A percentile compares a stretch with the other conserved stretches of the same genome.
Evolutionary conservation across 768 basidiomycete genomes (phyloP).

Genomic region (Epithele typhae): DNA sequence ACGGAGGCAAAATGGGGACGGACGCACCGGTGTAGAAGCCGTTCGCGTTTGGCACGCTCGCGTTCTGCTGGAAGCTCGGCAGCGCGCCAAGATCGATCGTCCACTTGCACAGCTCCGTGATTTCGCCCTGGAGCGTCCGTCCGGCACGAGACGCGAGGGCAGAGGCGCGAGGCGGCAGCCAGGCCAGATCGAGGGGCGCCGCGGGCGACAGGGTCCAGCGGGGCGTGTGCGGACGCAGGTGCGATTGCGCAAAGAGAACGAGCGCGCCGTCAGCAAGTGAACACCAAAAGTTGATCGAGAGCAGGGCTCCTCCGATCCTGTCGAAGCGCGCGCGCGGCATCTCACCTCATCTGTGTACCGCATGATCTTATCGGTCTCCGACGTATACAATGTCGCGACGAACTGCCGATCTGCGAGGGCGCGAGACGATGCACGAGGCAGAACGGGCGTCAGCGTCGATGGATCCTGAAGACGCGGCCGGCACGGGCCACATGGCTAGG

Average conservation of each 20-base stretch:
- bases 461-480: no score
- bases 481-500: neutral
- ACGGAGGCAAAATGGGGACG: neutral
- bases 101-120: constrained; percentile 77
- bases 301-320: constrained; percentile 16
- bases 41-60: constrained; percentile 44
- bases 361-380: constrained; percentile 70
- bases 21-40: constrained; percentile 78
- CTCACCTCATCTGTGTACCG: constrained; percentile 77
- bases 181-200: no score
- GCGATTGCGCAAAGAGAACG: neutral
- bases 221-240: neutral
- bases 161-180: neutral
- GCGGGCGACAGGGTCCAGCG: no score
- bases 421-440: neutral
- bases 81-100: constrained; percentile 77
- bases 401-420: constrained; percentile 60
- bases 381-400: constrained; percentile 78
- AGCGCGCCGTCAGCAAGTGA: neutral
- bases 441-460: neutral
- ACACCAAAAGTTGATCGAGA: neutral
- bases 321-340: constrained; percentile 12
- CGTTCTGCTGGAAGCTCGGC: constrained; percentile 74
- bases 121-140: constrained; percentile 47
- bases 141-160: neutral